phyloP scores from a whole-genome alignment of 225 moss, liverwort and hornwort genomes.

The Bryum argenteum region DNA sequence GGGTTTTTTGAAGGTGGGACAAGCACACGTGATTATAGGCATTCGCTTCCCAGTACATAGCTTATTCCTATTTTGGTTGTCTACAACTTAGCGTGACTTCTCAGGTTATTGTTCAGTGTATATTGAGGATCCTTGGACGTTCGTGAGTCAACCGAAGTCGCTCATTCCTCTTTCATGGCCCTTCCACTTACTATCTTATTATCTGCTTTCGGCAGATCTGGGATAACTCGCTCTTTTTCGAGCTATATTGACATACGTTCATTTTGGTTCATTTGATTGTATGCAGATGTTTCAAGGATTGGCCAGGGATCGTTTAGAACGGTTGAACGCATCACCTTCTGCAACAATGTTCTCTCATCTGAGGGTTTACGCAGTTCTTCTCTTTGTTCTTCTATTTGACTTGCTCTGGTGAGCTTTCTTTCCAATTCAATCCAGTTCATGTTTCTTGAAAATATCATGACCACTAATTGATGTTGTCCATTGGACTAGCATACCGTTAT shows the following conservation, averaged over 20 bases:
- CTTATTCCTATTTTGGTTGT: not conserved
- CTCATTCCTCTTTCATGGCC: no score
- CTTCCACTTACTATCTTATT: not conserved
- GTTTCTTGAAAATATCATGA: not conserved
- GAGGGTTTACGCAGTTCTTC: constrained; percentile 84
- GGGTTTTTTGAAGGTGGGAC: constrained; percentile 86
- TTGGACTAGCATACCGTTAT: not conserved
- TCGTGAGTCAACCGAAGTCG: no score
- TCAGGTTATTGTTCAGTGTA: no score
- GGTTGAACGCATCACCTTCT: constrained; percentile 94
- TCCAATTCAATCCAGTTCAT: not conserved
- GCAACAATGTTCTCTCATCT: constrained; percentile 85
- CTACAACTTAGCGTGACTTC: no score
- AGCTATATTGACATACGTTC: constrained; percentile 20
- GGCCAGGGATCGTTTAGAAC: constrained; percentile 95
- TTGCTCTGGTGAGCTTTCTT: constrained; percentile 67
- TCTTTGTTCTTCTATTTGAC: constrained; percentile 87
- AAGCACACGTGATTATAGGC: constrained; percentile 9
- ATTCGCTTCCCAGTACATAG: not conserved
- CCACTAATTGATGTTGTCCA: not conserved
- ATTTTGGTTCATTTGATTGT: constrained; percentile 1
- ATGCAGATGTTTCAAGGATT: constrained; percentile 92
- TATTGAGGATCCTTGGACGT: no score
- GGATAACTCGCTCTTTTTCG: not conserved
- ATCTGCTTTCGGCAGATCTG: not conserved